Evolutionary conservation across 352 stramenopile genomes (phyloP), one percentile per base, ranked within the genome.

Genomic region (Pythium folliculosum): DNA sequence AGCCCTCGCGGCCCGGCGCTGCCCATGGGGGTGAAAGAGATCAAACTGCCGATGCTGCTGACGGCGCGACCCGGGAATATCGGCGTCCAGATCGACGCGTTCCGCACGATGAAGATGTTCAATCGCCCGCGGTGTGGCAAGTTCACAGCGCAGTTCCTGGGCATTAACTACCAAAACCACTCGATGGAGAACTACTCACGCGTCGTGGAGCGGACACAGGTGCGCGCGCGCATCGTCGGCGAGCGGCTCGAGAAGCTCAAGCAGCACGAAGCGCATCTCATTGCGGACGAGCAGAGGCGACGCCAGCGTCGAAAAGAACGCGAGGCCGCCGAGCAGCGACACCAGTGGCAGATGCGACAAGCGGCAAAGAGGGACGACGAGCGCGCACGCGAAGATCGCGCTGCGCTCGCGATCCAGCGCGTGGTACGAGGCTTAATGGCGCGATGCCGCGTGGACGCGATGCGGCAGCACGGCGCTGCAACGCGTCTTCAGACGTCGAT

Each of bases 21-120:
- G 22, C 0, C 48, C 9, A 12, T 12, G 17, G 23, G 21, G 12
- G 35, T 10, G 8, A 9, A n/a, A 16, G 17, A 30, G 12, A 17
- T 52, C 4, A 84, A 82, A 44, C 73, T 89, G 23, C 84, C 80
- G 49, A 35, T 89, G 44, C 52, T 60, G 8, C 52, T 60, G 25
- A 71, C 65, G 30, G 86, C 84, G 27, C 80, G 81, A 14, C 80
- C 84, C 30, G 81, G 84, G 30, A 94, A 92, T 60, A 78, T 94
- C 21, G 84, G 86, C 44, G 78, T 92, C 19, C 84, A 90, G 72
- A 90, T 94, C 60, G 82, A 92, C 57, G 67, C 86, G 44, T 88
- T 86, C 45, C 84, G 86, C 9, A 61, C 70, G 1, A 85, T 89
- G 73, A 80, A 79, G 32, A 32, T 88, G 45, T 83, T 89, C 62